Percentiles rank a stretch among this genome's conserved stretches.
Conservation (phyloP, 371 early-diverging fungal genomes). For the Dichotomocladium elegans region DNA sequence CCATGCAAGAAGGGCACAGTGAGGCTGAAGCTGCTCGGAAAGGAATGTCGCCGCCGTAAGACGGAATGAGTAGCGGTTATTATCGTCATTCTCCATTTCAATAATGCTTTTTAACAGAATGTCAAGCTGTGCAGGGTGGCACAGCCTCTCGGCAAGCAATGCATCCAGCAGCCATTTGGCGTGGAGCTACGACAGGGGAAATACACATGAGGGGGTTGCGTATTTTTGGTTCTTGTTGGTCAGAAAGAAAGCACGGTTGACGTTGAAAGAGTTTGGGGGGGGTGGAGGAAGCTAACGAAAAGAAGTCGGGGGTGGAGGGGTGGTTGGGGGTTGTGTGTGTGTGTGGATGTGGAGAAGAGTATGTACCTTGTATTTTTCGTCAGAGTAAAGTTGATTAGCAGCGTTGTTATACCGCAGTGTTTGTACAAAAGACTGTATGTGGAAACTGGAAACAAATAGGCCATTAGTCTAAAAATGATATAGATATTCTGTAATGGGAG, state of each 20-base stretch:
- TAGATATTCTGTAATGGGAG: too few relatives aligned
- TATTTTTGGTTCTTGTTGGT: too few relatives aligned
- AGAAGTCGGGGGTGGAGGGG: neutral
- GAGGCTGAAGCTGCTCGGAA: neutral
- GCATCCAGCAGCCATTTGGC: neutral
- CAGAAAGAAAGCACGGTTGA: too few relatives aligned
- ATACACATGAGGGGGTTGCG: too few relatives aligned
- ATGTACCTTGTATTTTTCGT: constrained; percentile 3
- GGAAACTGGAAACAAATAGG: too few relatives aligned
- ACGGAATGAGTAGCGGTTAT: too few relatives aligned
- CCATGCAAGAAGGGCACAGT: neutral
- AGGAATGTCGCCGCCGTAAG: neutral
- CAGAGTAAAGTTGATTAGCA: constrained; percentile 2
- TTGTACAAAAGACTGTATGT: too few relatives aligned
- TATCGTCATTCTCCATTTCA: neutral
- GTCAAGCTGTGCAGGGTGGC: neutral
- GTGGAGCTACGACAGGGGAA: too few relatives aligned
- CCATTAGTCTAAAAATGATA: too few relatives aligned
- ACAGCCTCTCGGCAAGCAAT: neutral
- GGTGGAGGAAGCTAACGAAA: neutral
- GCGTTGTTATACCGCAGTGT: constrained; percentile 3
- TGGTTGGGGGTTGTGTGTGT: neutral
- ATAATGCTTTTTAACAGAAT: neutral
- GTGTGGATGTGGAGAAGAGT: neutral
- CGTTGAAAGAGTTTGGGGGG: neutral